Conservation (phyloP, 495 filamentous ascomycete genomes). For the Evernia prunastri region DNA sequence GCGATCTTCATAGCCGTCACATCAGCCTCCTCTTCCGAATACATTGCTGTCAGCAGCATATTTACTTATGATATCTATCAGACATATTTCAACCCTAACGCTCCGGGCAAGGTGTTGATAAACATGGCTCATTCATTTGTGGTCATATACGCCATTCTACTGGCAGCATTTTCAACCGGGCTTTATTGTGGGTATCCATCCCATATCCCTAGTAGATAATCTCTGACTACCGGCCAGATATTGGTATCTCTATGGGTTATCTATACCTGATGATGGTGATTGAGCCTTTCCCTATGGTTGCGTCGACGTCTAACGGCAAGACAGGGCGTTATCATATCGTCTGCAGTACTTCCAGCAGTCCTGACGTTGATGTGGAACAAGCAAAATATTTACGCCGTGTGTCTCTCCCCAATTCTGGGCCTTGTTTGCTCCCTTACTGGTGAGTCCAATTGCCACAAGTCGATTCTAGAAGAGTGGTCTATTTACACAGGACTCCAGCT, state of each 20-base stretch:
- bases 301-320: background rate
- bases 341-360: conserved; percentile 76
- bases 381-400: conserved; percentile 74
- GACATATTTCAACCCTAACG: conserved; percentile 47
- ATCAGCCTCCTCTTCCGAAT: conserved; percentile 77
- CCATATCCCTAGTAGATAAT: conserved; percentile 11
- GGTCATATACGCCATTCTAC: conserved; percentile 68
- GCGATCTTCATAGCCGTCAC: conserved; percentile 82
- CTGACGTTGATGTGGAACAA: conserved; percentile 76
- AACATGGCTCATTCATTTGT: conserved; percentile 78
- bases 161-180: conserved; percentile 78
- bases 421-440: conserved; percentile 62
- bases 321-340: conserved; percentile 73
- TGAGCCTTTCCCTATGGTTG: too few relatives aligned
- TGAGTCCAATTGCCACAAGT: background rate
- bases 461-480: background rate
- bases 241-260: conserved; percentile 63
- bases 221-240: conserved; percentile 27
- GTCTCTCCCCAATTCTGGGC: conserved; percentile 68
- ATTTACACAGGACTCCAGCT: conserved; percentile 33
- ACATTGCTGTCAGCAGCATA: conserved; percentile 90
- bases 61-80: conserved; percentile 91
- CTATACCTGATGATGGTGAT: conserved; percentile 72
- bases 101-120: conserved; percentile 67
- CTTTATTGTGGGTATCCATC: conserved; percentile 53